Evolutionary conservation across 257 asterid genomes (phyloP), one percentile per base, ranked within the genome.

Genomic region (Solanum medicagineum): DNA sequence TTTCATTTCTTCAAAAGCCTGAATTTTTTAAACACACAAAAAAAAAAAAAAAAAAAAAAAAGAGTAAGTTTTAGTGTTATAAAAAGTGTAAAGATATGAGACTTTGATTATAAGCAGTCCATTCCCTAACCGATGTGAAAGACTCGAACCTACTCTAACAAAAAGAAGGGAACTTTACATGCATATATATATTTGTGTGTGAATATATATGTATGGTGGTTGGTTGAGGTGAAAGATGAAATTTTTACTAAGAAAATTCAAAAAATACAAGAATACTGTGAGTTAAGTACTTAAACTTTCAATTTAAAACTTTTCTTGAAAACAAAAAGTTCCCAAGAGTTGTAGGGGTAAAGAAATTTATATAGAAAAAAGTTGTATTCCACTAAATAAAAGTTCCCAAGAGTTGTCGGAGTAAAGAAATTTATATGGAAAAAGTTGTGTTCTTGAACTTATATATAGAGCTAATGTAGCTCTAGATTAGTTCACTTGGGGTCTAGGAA

Each of bases 1-100:
- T 90, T 89, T 95, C 44, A 95, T 88, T 84, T 96, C 99, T 85
- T 93, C 93, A 62, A 96, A 7, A 83, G 91, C 98, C 99, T 96
- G 56, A 45, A 81, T 44, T 22, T 36, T 29, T 51, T 54, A 40
- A 85, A 68, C 1, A 3, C n/a, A n/a, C n/a, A n/a, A 26, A 26
- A 26, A 26, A 26, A 26, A 26, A 26, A 26, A 26, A 26, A 54
- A 62, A 80, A 69, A 8, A 44, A 62, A 12, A 19, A 5, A 85
- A 10, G 7, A 83, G 60, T n/a, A 24, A 16, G n/a, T n/a, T 32
- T 51, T 80, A 17, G 8, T 51, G 24, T 83, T 22, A 11, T 47
- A 24, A 15, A 5, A 44, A 63, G 71, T 11, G 68, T 22, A 10
- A 22, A 62, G 17, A 62, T 60, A 60, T 60, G 32, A 60, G 4